A percentile compares a stretch with the other conserved stretches of the same genome.
phyloP scores from a whole-genome alignment of 2,329 filamentous ascomycete species.

The Chaetoscypha palmicola region DNA sequence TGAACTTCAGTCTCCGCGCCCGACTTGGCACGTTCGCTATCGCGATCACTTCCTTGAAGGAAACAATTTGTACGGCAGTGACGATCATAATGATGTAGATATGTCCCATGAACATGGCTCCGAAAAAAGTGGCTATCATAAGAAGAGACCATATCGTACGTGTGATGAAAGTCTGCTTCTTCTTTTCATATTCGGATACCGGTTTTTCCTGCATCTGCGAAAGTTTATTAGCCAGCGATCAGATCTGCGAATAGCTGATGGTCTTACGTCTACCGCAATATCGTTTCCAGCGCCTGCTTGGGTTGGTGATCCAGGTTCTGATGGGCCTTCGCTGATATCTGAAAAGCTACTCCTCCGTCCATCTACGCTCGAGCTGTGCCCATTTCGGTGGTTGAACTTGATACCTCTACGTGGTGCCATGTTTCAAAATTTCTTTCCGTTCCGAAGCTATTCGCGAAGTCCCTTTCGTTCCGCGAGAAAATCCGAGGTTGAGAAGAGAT shows the following conservation, averaged over 20 bases:
- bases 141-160: slow-evolving; percentile 96
- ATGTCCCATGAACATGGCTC: slow-evolving; percentile 87
- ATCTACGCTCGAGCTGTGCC: slow-evolving; percentile 26
- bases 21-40: slow-evolving; percentile 92
- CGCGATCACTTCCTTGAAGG: slow-evolving; percentile 98
- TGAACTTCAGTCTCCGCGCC: slow-evolving; percentile 84
- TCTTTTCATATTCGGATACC: slow-evolving; percentile 85
- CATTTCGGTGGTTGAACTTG: slow-evolving; percentile 41
- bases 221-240: background rate
- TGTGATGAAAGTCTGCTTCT: slow-evolving; percentile 95
- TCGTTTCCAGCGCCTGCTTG: slow-evolving; percentile 26
- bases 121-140: slow-evolving; percentile 94
- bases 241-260: background rate
- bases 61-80: slow-evolving; percentile 90
- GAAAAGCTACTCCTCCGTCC: slow-evolving; percentile 62
- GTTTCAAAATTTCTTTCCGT: too few relatives aligned
- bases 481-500: background rate
- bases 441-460: slow-evolving; percentile 6
- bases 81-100: slow-evolving; percentile 94
- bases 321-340: slow-evolving; percentile 57
- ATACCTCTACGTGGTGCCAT: slow-evolving; percentile 46
- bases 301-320: slow-evolving; percentile 30
- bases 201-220: slow-evolving; percentile 20
- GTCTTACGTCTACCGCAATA: slow-evolving; percentile 36
- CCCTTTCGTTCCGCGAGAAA: slow-evolving; percentile 8